Base-by-base conservation (phyloP, 768 basidiomycete species). In the Trametes coccinea region DNA sequence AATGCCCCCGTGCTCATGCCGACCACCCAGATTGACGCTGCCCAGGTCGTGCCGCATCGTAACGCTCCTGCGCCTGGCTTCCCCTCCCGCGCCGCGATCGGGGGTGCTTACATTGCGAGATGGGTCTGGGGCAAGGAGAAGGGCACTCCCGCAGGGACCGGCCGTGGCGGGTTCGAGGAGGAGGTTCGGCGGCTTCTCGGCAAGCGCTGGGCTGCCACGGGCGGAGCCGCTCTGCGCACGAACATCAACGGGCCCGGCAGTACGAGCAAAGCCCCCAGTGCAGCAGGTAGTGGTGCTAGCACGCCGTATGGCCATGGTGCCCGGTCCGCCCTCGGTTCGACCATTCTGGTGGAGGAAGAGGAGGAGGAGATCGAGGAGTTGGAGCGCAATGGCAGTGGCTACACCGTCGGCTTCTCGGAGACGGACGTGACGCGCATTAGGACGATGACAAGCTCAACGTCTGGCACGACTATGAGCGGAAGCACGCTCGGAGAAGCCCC, bases 111-210 rank as follows among this genome's bases (percentile, higher is more conserved):
- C 69, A 76, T 90, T 44, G 92, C 91, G 31, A 81, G 92, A 7
- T 94, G 92, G 92, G 87, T 90, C 45, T 93, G 90, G 91, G 85
- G 89, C 43, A 82, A 84, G 65, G 87, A 90, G 57, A 75, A 77
- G 30, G 74, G 69, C 57, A 73, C 73, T 9, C 67, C 69, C 1
- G 66, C 74, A 31, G 79, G 77, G 3, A 69, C 69, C 50, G 76
- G 82, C 5, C 76, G 85, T 27, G 83, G 81, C 27, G 85, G 82
- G 29, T 93, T 89, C 64, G 92, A 93, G 70, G 92, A 93, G 59
- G 92, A 93, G 74, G 82, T 92, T 56, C 79, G 83, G 60, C 75
- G 89, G 67, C 68, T 93, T 51, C 77, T 90, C 40, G 82, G 82
- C 47, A 91, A 90, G 73, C 79, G 90, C 54, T 93, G 92, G 91